Base-by-base conservation (phyloP, 352 stramenopile species). In the Blastocystis sp. region DNA sequence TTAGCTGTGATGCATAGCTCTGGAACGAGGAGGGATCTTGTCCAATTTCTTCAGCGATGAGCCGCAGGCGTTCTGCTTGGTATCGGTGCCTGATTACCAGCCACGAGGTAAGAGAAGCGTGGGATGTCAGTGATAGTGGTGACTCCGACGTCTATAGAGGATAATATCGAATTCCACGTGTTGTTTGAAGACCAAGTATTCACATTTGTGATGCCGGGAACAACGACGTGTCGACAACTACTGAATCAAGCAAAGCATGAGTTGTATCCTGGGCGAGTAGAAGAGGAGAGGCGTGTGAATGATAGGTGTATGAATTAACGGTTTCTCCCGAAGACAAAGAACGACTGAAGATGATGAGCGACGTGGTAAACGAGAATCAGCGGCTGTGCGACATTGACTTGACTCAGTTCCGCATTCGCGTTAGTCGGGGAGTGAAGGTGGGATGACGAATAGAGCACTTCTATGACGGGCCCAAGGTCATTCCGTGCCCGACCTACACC, bases 271-370 rank as follows among this genome's bases (percentile, higher is more conserved):
- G 73, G 73, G 2, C 13, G 73, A 37, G 73, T 84, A 53, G 50
- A 11, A 11, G 39, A 54, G 43, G 20, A 15, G 20, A 13, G 43
- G 18, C 0, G 20, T 7, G 50, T 54, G 20, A 20, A 77, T 53
- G 5, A 13, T 34, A 77, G 66, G 34, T 34, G 47, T 84, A 84
- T 23, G 73, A 84, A 37, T 55, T 84, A 29, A 84, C 73, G 39
- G 73, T 84, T 26, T 50, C 45, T 15, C 47, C 73, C 34, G 73
- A 84, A 34, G 73, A 84, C 26, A 84, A 84, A 47, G 73, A 84
- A 43, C 73, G 73, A 0, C 23, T 84, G 56, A 84, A 84, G 73
- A 84, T 84, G 73, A 68, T 84, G 45, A 84, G 73, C 41, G 73
- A 84, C 18, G 73, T 84, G 50, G 73, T 84, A 34, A 84, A 84